These are phyloP conservation scores for Kitagawia praeruptora DNA, from an alignment of 129 eudicot species.

Conservation along the genomic window DNA sequence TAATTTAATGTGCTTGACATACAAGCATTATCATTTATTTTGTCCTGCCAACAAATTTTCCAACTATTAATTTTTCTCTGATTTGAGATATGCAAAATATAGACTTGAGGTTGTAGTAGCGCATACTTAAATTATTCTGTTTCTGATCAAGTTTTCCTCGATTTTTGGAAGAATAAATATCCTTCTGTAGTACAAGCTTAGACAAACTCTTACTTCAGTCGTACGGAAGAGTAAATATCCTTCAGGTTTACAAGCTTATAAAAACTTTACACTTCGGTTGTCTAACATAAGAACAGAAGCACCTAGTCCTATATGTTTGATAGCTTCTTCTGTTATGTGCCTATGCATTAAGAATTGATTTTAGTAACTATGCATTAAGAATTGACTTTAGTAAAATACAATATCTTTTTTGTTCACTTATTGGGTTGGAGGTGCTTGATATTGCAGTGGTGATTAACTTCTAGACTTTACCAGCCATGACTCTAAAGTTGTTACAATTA, in stretches of 20 bases:
- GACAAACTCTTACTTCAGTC: background rate
- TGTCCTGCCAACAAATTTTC: too few species aligned
- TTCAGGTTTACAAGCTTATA: background rate
- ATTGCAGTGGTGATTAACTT: background rate
- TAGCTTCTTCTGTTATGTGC: background rate
- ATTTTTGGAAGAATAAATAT: background rate
- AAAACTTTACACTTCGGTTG: background rate
- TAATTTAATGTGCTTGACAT: background rate
- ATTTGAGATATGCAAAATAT: too few species aligned
- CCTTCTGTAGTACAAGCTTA: background rate
- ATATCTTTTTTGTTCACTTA: background rate
- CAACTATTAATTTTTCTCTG: too few species aligned
- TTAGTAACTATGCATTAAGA: background rate
- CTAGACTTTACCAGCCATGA: background rate
- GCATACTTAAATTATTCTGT: too few species aligned
- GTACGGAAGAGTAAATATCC: background rate
- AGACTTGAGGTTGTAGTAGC: too few species aligned
- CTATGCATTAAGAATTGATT: background rate
- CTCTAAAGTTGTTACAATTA: conserved; percentile 7
- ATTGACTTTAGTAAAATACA: background rate
- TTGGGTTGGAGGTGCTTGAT: background rate
- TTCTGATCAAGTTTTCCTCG: background rate
- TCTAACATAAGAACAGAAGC: background rate
- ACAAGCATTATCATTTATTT: background rate
- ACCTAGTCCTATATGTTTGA: background rate